phyloP scores from a whole-genome alignment of 257 asterid genomes.

The Sherardia arvensis region DNA sequence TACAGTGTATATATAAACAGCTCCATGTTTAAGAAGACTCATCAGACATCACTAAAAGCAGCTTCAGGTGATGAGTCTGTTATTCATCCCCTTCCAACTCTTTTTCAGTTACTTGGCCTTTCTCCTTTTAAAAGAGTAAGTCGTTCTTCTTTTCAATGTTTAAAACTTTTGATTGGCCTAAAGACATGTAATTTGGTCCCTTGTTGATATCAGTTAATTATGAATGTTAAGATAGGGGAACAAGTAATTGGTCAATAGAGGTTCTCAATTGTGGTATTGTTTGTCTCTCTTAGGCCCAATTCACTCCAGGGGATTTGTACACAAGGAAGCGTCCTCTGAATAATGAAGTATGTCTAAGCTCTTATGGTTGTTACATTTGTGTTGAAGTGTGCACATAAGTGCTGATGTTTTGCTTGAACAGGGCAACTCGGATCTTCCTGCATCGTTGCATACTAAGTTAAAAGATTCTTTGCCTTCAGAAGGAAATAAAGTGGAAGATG shows the following conservation, averaged over 20 bases:
- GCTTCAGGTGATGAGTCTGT: constrained; percentile 62
- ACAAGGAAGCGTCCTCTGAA: constrained; percentile 75
- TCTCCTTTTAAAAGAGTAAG: constrained; percentile 71
- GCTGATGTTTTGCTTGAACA: constrained; percentile 26
- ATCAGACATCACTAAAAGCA: constrained; percentile 58
- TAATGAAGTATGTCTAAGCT: constrained; percentile 40
- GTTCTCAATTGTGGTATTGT: constrained; percentile 10
- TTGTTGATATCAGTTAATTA: background rate
- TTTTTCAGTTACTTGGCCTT: constrained; percentile 73
- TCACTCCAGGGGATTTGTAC: constrained; percentile 73
- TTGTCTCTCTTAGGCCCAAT: constrained; percentile 56
- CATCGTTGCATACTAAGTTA: constrained; percentile 39
- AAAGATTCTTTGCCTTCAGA: constrained; percentile 35
- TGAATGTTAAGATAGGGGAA: background rate
- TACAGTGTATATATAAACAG: constrained; percentile 73
- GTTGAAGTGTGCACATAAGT: constrained; percentile 17
- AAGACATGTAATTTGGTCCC: background rate
- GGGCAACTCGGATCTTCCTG: constrained; percentile 45
- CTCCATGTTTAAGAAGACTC: constrained; percentile 58
- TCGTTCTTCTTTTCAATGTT: background rate
- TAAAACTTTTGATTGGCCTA: background rate
- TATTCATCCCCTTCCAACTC: constrained; percentile 79
- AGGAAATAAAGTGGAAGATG: constrained; percentile 51
- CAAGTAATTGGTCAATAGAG: background rate
- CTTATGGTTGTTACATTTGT: constrained; percentile 8